Base-by-base conservation (phyloP, 495 filamentous ascomycete genomes). In the Annulohypoxylon moriforme region DNA sequence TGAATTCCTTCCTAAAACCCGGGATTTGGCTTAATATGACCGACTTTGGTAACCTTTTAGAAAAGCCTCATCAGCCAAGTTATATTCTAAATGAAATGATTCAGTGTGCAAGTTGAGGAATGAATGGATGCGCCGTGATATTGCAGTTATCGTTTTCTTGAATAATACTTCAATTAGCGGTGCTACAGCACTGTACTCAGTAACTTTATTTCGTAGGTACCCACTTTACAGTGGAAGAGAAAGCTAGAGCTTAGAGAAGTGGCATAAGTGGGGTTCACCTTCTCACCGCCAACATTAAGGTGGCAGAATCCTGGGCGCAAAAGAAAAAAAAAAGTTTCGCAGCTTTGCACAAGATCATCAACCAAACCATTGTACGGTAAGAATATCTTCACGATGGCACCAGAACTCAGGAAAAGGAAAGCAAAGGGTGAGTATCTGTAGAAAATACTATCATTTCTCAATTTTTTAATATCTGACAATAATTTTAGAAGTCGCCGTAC, bases 361-460 rank as follows among this genome's bases (percentile, higher is more conserved):
- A 52, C 14, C 18, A 22, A 53, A 27, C 18, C 16, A 55, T 60
- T 40, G 0, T 7, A 14, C 22, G 13, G 25, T 24, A 29, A 55
- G 40, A 2, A 59, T 56, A 46, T n/a, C 27, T 42, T 16, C 49
- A 82, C 74, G 80, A 94, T 94, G 92, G 89, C 91, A 33, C 86
- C 89, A 58, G 90, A 91, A 75, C 84, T 86, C 65, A 90, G 89
- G 68, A 84, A 83, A 63, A 92, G 88, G 76, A 93, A 93, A 83
- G 85, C 89, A 76, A 94, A 93, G 84, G 86, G 92, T 92, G 84
- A 60, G 82, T 79, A 29, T 56, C n/a, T n/a, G n/a, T n/a, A n/a
- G n/a, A n/a, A n/a, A n/a, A 61, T 62, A 24, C 67, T 67, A 33
- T 16, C 24, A 20, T 58, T 47, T 24, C 16, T 10, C 5, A 47